A percentile compares a stretch with the other conserved stretches of the same genome.
phyloP scores from a whole-genome alignment of 768 basidiomycete species.

The Leccinum aurantiacum region DNA sequence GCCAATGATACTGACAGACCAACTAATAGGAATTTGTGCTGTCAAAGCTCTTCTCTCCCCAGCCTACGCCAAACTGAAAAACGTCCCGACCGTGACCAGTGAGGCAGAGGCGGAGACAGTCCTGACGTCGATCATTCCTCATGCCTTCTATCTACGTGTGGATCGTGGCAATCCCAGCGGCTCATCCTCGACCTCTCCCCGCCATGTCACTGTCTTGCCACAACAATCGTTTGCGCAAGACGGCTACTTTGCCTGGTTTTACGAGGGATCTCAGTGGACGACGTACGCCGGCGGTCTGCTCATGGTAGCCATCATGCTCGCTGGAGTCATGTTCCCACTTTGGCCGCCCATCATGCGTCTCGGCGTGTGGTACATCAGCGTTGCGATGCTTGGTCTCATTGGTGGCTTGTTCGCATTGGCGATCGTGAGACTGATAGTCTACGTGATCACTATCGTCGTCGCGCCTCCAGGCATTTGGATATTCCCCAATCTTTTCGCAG shows the following conservation, averaged over 20 bases:
- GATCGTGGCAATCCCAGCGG: conserved; percentile 59
- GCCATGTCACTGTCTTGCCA: conserved; percentile 68
- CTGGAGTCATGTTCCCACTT: conserved; percentile 98
- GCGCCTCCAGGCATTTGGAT: conserved; percentile 96
- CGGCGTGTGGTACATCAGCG: conserved; percentile 94
- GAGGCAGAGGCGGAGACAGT: conserved; percentile 74
- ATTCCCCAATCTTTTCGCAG: conserved; percentile 96
- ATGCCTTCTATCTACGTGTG: conserved; percentile 91
- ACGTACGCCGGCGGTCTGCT: conserved; percentile 87
- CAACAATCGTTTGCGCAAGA: conserved; percentile 77
- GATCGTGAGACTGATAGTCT: conserved; percentile 89
- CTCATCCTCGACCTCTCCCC: conserved; percentile 65
- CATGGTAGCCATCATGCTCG: conserved; percentile 93
- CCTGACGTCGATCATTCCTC: conserved; percentile 71
- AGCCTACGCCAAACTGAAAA: conserved; percentile 86
- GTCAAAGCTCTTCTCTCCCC: conserved; percentile 90
- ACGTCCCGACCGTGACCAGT: conserved; percentile 66
- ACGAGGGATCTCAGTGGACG: conserved; percentile 91
- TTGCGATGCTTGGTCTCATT: conserved; percentile 83
- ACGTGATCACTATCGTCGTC: conserved; percentile 85
- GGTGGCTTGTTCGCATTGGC: conserved; percentile 90
- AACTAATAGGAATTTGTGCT: no score
- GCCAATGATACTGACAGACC: no score
- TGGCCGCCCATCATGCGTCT: conserved; percentile 93
- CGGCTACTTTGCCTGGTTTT: conserved; percentile 96